A percentile compares a stretch with the other conserved stretches of the same genome.
These are phyloP conservation scores for Xylariales sp. DNA, from an alignment of 2,329 filamentous ascomycete genomes.

Conservation along the genomic window DNA sequence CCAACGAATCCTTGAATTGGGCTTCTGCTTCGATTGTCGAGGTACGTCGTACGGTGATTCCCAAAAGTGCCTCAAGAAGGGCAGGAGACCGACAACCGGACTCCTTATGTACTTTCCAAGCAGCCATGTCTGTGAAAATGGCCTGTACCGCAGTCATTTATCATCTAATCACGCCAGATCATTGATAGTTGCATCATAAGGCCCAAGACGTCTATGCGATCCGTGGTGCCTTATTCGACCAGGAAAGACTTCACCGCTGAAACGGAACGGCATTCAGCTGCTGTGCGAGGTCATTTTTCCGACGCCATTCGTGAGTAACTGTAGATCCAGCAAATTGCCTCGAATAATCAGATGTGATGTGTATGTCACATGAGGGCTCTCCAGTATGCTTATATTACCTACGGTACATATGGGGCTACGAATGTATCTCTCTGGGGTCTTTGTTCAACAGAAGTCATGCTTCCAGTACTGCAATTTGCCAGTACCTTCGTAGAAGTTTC, in stretches of 20 bases:
- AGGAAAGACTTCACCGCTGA: not conserved
- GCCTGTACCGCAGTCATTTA: not conserved
- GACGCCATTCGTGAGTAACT: not conserved
- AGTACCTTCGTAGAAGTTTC: no score
- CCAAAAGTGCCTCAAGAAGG: no score
- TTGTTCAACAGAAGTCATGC: no score
- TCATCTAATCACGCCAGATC: conserved; percentile 7
- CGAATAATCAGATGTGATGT: no score
- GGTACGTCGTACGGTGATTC: no score
- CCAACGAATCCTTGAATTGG: not conserved
- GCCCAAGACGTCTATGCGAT: not conserved
- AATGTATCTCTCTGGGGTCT: no score
- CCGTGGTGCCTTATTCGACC: no score
- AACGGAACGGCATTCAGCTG: not conserved
- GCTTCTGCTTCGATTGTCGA: not conserved
- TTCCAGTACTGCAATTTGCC: no score
- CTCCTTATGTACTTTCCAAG: not conserved
- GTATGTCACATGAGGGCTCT: no score
- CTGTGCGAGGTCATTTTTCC: not conserved
- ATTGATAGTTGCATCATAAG: conserved; percentile 5
- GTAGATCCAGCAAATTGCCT: not conserved
- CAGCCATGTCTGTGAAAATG: not conserved
- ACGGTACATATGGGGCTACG: no score
- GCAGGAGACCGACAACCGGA: not conserved
- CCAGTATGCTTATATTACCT: no score